Percentiles rank a stretch among this genome's conserved stretches.
Conservation (phyloP, 1,284 basidiomycete genomes). For the Ustilago esculenta region DNA sequence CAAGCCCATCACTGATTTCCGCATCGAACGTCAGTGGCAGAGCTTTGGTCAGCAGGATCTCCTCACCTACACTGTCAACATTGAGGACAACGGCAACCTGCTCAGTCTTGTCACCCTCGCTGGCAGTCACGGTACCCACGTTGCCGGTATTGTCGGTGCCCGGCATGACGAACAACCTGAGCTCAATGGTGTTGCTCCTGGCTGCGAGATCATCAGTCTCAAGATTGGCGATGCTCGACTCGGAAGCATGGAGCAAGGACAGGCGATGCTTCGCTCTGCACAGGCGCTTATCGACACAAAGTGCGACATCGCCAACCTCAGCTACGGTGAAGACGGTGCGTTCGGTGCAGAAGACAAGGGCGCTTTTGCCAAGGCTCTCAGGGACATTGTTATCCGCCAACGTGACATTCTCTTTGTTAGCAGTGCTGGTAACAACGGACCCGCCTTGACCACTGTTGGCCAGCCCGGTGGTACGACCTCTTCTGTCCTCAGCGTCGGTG, state of each 20-base stretch:
- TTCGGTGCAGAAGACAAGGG: slow-evolving; percentile 65
- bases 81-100: slow-evolving; percentile 53
- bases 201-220: slow-evolving; percentile 65
- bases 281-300: slow-evolving; percentile 66
- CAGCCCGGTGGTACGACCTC: slow-evolving; percentile 66
- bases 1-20: slow-evolving; percentile 64
- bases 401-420: slow-evolving; percentile 63
- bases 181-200: slow-evolving; percentile 66
- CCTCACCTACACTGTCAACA: slow-evolving; percentile 67
- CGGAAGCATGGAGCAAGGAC: slow-evolving; percentile 66
- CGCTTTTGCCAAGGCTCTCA: slow-evolving; percentile 60
- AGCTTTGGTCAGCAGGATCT: slow-evolving; percentile 65
- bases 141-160: slow-evolving; percentile 67
- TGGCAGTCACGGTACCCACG: slow-evolving; percentile 67
- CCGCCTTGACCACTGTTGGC: slow-evolving; percentile 67
- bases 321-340: slow-evolving; percentile 66
- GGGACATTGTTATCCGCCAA: slow-evolving; percentile 62
- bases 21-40: slow-evolving; percentile 62
- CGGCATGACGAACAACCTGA: slow-evolving; percentile 56
- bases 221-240: slow-evolving; percentile 62
- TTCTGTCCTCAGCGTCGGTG: slow-evolving; percentile 65
- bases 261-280: slow-evolving; percentile 67
- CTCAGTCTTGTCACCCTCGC: slow-evolving; percentile 63
- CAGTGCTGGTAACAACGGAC: slow-evolving; percentile 65
- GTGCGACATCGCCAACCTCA: slow-evolving; percentile 67